Percentiles rank a stretch among this genome's conserved stretches.
These are phyloP conservation scores for Penicillium oxalicum DNA, from an alignment of 2,329 filamentous ascomycete genomes.

Conservation along the genomic window DNA sequence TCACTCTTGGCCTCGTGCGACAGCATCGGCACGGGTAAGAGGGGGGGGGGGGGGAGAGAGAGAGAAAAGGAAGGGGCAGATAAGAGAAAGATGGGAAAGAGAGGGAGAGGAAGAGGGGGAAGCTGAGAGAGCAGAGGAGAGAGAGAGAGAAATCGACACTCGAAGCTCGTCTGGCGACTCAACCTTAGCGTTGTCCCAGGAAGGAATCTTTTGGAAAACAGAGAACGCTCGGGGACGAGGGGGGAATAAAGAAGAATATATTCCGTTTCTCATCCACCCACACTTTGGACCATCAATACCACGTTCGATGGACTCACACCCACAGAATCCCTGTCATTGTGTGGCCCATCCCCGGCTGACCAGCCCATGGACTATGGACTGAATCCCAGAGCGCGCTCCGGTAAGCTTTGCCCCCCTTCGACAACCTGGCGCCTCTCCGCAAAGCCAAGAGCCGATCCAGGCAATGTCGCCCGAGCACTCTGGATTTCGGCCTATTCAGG, in stretches of 20 bases:
- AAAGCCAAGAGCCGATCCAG: neutral
- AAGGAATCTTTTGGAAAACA: too few relatives aligned
- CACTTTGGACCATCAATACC: too few relatives aligned
- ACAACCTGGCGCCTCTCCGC: neutral
- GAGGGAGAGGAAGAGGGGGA: neutral
- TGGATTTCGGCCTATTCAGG: too few relatives aligned
- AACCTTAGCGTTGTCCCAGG: too few relatives aligned
- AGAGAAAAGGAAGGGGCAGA: neutral
- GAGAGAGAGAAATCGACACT: neutral
- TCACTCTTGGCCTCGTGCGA: constrained; percentile 15
- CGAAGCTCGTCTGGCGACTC: too few relatives aligned
- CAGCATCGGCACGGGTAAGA: neutral
- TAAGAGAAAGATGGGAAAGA: neutral
- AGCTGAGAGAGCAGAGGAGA: too few relatives aligned
- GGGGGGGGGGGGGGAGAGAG: neutral
- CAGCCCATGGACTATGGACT: neutral
- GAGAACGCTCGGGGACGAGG: too few relatives aligned
- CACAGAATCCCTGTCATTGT: too few relatives aligned
- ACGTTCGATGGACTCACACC: too few relatives aligned
- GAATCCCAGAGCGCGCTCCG: neutral
- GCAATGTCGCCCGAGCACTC: too few relatives aligned
- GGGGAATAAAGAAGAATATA: too few relatives aligned
- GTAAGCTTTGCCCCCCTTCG: neutral
- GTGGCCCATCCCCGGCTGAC: neutral
- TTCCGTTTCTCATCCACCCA: too few relatives aligned